Evolutionary conservation across 2,329 filamentous ascomycete genomes (phyloP).

Genomic region (Lachnellula occidentalis): DNA sequence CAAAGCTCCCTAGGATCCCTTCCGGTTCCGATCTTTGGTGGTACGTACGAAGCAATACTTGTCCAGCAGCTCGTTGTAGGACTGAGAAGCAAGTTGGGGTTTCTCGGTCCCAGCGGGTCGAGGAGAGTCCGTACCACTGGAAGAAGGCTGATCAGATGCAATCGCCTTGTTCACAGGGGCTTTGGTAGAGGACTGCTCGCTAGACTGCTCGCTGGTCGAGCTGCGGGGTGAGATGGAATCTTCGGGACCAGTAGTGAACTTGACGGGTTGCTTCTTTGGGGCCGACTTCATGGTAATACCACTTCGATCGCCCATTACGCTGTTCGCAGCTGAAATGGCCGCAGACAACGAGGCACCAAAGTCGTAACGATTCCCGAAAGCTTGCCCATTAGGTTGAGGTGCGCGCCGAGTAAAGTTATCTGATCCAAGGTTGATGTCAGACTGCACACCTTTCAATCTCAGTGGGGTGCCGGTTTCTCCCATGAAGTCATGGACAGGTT

Average conservation of each 20-base stretch:
- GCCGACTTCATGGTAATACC: constrained; percentile 42
- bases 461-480: constrained; percentile 56
- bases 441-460: constrained; percentile 65
- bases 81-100: constrained; percentile 73
- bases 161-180: constrained; percentile 11
- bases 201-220: constrained; percentile 10
- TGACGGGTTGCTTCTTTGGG: constrained; percentile 15
- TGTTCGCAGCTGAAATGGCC: constrained; percentile 70
- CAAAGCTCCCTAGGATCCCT: constrained; percentile 24
- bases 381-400: constrained; percentile 57
- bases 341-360: constrained; percentile 88
- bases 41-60: constrained; percentile 99
- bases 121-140: constrained; percentile 45
- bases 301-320: constrained; percentile 53
- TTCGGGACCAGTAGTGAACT: constrained; percentile 13
- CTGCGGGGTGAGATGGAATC: constrained; percentile 19
- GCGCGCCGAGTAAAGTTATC: constrained; percentile 34
- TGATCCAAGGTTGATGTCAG: constrained; percentile 50
- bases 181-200: constrained; percentile 14
- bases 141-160: constrained; percentile 14
- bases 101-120: constrained; percentile 50
- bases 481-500: constrained; percentile 56
- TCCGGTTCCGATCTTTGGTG: constrained; percentile 27
- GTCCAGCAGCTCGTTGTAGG: constrained; percentile 94
- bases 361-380: constrained; percentile 91